A percentile compares a stretch with the other conserved stretches of the same genome.
Conservation (phyloP, 805 yeast species). For the Myxozyma neglecta region DNA sequence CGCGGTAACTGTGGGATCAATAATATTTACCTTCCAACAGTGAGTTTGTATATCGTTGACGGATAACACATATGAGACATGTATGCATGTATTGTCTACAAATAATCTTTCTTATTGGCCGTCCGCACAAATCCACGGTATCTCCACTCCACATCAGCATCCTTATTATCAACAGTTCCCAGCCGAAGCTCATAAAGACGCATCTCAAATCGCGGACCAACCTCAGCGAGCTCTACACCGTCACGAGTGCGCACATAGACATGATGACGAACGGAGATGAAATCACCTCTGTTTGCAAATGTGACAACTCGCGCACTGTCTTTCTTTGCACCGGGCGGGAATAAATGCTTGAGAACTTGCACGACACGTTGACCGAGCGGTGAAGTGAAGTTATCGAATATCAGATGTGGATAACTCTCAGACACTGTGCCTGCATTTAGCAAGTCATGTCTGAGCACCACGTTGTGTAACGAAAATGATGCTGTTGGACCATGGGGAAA, state of each 20-base stretch:
- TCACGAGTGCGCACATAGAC: slow-evolving; percentile 87
- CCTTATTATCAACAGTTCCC: slow-evolving; percentile 92
- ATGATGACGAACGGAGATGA: slow-evolving; percentile 92
- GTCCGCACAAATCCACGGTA: slow-evolving; percentile 90
- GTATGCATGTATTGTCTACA: slow-evolving; percentile 39
- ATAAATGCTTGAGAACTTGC: slow-evolving; percentile 78
- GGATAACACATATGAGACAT: not conserved
- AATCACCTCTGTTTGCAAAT: slow-evolving; percentile 87
- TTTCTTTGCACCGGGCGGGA: slow-evolving; percentile 95
- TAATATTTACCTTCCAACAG: no score
- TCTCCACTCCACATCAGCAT: slow-evolving; percentile 98
- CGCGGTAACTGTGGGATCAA: no score
- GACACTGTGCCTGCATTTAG: slow-evolving; percentile 81
- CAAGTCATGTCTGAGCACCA: slow-evolving; percentile 89
- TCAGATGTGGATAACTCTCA: slow-evolving; percentile 90
- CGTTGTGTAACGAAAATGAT: slow-evolving; percentile 90
- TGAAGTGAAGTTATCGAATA: slow-evolving; percentile 85
- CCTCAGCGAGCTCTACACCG: slow-evolving; percentile 86
- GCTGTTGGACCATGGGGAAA: slow-evolving; percentile 99
- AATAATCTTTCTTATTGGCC: slow-evolving; percentile 89
- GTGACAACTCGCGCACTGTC: slow-evolving; percentile 91
- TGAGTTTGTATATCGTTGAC: no score
- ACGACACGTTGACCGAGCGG: slow-evolving; percentile 80
- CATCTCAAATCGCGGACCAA: slow-evolving; percentile 99
- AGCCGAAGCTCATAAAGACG: slow-evolving; percentile 80